A percentile compares a stretch with the other conserved stretches of the same genome.
Conservation (phyloP, 176 grass and related monocot species). For the Eragrostis nindensis region DNA sequence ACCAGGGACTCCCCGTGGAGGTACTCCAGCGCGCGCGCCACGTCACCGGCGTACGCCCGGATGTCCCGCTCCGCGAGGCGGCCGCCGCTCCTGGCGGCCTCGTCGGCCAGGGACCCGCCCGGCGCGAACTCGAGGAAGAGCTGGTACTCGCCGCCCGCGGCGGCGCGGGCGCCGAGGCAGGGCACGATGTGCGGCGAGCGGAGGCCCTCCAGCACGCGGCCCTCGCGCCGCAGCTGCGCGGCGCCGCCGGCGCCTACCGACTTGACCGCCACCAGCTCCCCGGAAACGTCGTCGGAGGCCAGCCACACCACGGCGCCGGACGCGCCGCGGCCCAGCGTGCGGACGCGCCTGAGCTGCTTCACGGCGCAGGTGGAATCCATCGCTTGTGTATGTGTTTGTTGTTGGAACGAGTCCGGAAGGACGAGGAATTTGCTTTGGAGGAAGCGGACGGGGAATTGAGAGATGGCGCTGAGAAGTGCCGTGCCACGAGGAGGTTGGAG, state of each 20-base stretch:
- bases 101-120: constrained; percentile 65
- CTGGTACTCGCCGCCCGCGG: constrained; percentile 15
- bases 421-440: not conserved
- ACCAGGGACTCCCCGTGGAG: constrained; percentile 57
- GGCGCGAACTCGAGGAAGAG: constrained; percentile 76
- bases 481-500: not conserved
- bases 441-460: not conserved
- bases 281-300: constrained; percentile 43
- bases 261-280: constrained; percentile 64
- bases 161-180: constrained; percentile 52
- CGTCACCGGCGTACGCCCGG: constrained; percentile 37
- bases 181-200: constrained; percentile 59
- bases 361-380: not conserved
- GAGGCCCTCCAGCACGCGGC: constrained; percentile 47
- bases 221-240: constrained; percentile 49
- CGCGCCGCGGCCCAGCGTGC: constrained; percentile 54
- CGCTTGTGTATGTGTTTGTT: not conserved
- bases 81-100: constrained; percentile 31
- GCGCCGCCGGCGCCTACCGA: constrained; percentile 32
- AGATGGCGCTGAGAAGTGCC: not conserved
- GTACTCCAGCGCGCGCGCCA: constrained; percentile 59
- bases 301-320: constrained; percentile 54
- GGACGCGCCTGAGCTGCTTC: constrained; percentile 32
- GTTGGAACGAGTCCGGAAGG: not conserved
- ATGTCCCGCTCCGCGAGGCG: constrained; percentile 42